Evolutionary conservation across 441 rosid species (phyloP), one percentile per base, ranked within the genome.

Genomic region (Breynia disticha): DNA sequence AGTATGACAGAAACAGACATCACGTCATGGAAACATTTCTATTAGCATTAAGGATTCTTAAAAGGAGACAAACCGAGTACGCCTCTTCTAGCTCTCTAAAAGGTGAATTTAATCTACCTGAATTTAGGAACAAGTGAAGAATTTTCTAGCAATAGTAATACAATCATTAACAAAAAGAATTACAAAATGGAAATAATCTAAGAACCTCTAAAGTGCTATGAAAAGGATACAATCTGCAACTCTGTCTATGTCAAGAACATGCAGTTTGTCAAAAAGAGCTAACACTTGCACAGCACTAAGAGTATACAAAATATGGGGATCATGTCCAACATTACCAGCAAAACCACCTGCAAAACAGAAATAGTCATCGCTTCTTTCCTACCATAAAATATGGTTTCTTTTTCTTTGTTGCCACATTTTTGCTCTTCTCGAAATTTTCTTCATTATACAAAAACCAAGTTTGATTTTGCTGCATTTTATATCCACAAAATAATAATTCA

Each of bases 261-360:
- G 63, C 48, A 89, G 61, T 66, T 76, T 86, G 80, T 86, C 79
- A 67, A 83, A 80, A 53, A 93, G 90, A n/a, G 80, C 87, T 70
- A 86, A 63, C 44, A 88, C 84, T 71, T 93, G 97, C 42, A 93
- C 85, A 20, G 96, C 96, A 58, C 96, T 89, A 43, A 93, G 81
- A 19, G 96, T 93, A 59, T 77, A 82, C 47, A 81, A 61, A 21
- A 88, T 50, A 74, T 89, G 98, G 15, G 97, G 97, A 55, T 88
- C 96, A 61, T 84, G 95, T 50, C 95, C 95, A 60, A 79, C 53
- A 52, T 88, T 93, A 64, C 98, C 97, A 13, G 85, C 79, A 84
- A 93, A 93, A 3, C 97, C 98, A 61, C 97, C 97, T 86, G 74
- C 67, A 67, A 1, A 56, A 61, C 61, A 57, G 45, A 59, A 35